These are phyloP conservation scores for Dianthus caryophyllus DNA, from an alignment of 148 eudicot species.

Conservation along the genomic window DNA sequence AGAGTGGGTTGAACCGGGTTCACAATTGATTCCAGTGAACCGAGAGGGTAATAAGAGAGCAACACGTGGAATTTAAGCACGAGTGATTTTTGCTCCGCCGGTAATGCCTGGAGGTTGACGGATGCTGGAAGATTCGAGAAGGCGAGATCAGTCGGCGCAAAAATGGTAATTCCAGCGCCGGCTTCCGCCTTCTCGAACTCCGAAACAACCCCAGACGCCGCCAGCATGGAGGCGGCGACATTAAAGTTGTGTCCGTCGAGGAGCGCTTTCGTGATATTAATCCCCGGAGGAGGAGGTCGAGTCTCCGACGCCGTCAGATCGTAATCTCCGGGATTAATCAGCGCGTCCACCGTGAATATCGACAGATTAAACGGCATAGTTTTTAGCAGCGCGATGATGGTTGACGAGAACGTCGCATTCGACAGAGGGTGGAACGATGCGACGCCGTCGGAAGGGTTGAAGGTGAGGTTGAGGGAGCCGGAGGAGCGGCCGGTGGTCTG, in stretches of 20 bases:
- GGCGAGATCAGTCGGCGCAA: constrained; percentile 81
- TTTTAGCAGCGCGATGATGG: constrained; percentile 36
- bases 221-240: constrained; percentile 71
- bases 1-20: constrained; percentile 84
- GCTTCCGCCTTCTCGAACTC: constrained; percentile 66
- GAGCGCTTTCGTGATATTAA: constrained; percentile 68
- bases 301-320: constrained; percentile 71
- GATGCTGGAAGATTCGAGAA: constrained; percentile 54
- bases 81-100: constrained; percentile 56
- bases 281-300: constrained; percentile 34
- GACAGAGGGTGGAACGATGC: constrained; percentile 43
- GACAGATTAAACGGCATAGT: constrained; percentile 51
- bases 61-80: constrained; percentile 72
- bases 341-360: constrained; percentile 48
- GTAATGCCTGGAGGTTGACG: constrained; percentile 47
- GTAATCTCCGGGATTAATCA: constrained; percentile 41
- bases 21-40: constrained; percentile 72
- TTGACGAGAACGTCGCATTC: constrained; percentile 37
- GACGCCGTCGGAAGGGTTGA: constrained; percentile 26
- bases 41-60: constrained; percentile 79
- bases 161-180: constrained; percentile 87
- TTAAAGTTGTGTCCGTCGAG: constrained; percentile 74
- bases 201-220: constrained; percentile 66
- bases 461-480: constrained; percentile 61
- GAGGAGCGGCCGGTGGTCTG: constrained; percentile 75